phyloP scores from a whole-genome alignment of 345 rosid species.

The Isatis tinctoria region DNA sequence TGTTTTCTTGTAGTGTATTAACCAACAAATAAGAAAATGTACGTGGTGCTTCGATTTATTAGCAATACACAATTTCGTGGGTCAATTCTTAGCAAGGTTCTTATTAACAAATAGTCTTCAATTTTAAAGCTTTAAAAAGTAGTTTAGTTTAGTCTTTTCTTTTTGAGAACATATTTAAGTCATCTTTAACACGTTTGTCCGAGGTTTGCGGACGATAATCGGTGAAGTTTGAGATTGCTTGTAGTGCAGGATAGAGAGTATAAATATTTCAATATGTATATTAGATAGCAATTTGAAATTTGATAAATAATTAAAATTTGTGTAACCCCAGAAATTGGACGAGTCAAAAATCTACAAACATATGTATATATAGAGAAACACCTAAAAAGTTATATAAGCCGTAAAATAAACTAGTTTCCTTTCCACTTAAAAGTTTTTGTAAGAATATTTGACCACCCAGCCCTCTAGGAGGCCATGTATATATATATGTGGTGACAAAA shows the following conservation, averaged over 20 bases:
- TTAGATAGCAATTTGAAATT: neutral
- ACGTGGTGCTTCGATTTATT: neutral
- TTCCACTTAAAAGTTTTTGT: neutral
- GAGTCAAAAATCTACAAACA: slow-evolving; percentile 2
- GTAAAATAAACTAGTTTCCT: neutral
- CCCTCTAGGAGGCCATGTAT: slow-evolving; percentile 16
- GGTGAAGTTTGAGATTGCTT: neutral
- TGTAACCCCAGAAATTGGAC: neutral
- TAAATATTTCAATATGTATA: neutral
- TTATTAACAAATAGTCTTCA: neutral
- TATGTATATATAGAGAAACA: neutral
- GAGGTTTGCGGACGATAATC: neutral
- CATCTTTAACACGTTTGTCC: neutral
- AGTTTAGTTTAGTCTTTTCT: neutral
- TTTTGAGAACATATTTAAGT: neutral
- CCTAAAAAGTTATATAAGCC: neutral
- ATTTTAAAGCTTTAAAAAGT: neutral
- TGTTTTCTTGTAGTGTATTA: no score
- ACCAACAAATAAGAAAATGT: neutral
- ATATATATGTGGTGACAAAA: slow-evolving; percentile 17
- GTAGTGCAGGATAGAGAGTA: neutral
- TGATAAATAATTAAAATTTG: neutral
- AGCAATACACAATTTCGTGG: neutral
- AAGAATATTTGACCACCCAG: neutral
- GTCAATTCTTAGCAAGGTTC: neutral